Evolutionary conservation across 73 alveolate genomes (phyloP).

Genomic region (Stentor roeselii): DNA sequence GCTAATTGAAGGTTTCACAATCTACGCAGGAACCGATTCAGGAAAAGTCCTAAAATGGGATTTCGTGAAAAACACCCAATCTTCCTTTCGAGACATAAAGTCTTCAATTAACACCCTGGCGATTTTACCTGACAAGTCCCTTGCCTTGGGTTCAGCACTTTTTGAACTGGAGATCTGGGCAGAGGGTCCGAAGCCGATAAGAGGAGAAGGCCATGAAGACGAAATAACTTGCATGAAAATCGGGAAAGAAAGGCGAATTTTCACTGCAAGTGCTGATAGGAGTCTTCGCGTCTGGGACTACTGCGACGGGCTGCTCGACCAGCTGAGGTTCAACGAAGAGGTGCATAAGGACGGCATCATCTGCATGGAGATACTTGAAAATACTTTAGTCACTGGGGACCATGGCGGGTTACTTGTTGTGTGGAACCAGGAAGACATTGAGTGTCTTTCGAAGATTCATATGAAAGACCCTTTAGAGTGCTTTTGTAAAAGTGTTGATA

Average conservation of each 20-base stretch:
- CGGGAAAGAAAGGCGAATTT: not conserved
- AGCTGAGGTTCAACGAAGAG: not conserved
- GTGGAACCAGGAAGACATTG: not conserved
- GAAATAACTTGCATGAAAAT: not conserved
- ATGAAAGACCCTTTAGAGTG: not conserved
- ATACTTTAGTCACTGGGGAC: not conserved
- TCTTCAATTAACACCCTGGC: not conserved
- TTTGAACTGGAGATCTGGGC: not conserved
- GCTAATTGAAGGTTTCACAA: not conserved
- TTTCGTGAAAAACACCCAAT: too few relatives aligned
- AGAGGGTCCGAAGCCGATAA: not conserved
- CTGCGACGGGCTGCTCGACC: not conserved
- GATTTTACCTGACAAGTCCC: not conserved
- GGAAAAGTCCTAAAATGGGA: not conserved
- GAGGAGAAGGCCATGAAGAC: conserved; percentile 5
- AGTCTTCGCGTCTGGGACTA: not conserved
- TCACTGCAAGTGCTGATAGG: not conserved
- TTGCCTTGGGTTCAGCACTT: not conserved
- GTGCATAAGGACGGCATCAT: not conserved
- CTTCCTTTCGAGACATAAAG: not conserved
- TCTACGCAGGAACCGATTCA: not conserved
- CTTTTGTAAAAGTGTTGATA: not conserved
- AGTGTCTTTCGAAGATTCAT: too few relatives aligned
- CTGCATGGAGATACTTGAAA: not conserved
- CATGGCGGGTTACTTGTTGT: not conserved